Evolutionary conservation across 1,284 basidiomycete species (phyloP).

Genomic region (Earliella scabrosa): DNA sequence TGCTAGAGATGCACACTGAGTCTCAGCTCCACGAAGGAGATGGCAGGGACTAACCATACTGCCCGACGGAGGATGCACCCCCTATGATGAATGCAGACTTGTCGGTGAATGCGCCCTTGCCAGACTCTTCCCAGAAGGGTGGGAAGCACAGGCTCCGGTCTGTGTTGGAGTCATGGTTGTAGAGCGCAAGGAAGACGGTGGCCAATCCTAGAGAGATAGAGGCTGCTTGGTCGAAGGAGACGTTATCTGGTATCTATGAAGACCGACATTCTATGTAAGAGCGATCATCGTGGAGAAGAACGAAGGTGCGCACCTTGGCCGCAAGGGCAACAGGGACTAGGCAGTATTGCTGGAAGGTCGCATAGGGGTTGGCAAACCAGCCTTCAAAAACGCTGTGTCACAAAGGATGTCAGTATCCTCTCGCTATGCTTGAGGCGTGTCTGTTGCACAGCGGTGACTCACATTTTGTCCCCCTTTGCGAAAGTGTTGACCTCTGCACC

Average conservation of each 20-base stretch:
- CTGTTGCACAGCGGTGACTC: neutral
- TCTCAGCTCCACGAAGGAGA: too few species aligned
- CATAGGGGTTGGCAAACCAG: conserved; percentile 19
- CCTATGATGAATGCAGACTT: conserved; percentile 48
- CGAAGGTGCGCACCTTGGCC: conserved; percentile 31
- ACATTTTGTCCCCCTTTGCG: conserved; percentile 54
- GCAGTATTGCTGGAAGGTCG: conserved; percentile 40
- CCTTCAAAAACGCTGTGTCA: conserved; percentile 33
- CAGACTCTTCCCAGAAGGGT: conserved; percentile 33
- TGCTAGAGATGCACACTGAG: conserved; percentile 43
- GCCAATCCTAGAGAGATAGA: conserved; percentile 35
- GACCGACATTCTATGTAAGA: neutral
- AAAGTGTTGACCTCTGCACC: conserved; percentile 46
- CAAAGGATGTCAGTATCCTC: too few species aligned
- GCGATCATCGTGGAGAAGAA: neutral
- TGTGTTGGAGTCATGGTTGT: conserved; percentile 29
- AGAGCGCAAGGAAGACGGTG: conserved; percentile 34
- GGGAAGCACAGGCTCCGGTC: conserved; percentile 34
- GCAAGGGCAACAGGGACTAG: conserved; percentile 34
- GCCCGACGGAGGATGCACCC: too few species aligned
- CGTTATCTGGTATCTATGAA: conserved; percentile 32
- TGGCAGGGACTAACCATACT: too few species aligned
- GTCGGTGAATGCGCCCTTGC: conserved; percentile 40
- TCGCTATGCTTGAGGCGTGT: too few species aligned
- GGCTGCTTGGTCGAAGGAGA: conserved; percentile 37